Evolutionary conservation across 2,329 filamentous ascomycete genomes (phyloP).

Genomic region (Penicillium sclerotigenum): DNA sequence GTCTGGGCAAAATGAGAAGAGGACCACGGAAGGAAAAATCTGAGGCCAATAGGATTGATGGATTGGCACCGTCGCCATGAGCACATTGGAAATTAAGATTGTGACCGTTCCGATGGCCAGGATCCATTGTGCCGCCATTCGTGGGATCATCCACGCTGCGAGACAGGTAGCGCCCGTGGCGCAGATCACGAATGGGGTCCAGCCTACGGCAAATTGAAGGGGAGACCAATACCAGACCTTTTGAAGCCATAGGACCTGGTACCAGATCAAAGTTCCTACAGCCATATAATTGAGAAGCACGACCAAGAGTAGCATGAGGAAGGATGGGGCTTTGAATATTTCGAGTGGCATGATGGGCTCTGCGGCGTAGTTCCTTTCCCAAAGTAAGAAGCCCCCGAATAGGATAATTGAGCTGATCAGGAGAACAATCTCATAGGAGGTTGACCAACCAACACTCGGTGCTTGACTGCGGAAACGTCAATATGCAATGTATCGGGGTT

Average conservation of each 20-base stretch:
- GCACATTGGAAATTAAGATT: conserved; percentile 29
- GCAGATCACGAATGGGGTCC: conserved; percentile 44
- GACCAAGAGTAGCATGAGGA: conserved; percentile 44
- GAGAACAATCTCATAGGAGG: conserved; percentile 42
- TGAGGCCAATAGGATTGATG: conserved; percentile 47
- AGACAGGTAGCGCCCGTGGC: conserved; percentile 38
- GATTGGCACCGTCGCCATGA: conserved; percentile 47
- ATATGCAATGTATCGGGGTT: not conserved
- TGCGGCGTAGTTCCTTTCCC: conserved; percentile 42
- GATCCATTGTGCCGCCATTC: conserved; percentile 49
- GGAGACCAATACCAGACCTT: conserved; percentile 43
- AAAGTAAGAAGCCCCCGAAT: conserved; percentile 35
- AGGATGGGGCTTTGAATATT: conserved; percentile 48
- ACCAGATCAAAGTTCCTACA: conserved; percentile 50
- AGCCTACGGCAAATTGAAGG: conserved; percentile 41
- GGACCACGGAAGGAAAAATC: conserved; percentile 40
- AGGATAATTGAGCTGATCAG: conserved; percentile 40
- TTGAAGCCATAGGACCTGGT: conserved; percentile 48
- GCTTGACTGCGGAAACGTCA: conserved; percentile 35
- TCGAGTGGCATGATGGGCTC: conserved; percentile 48
- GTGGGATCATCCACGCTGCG: conserved; percentile 48
- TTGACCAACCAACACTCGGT: conserved; percentile 46
- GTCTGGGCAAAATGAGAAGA: conserved; percentile 46
- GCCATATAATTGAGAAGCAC: conserved; percentile 50
- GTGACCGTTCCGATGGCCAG: conserved; percentile 44